phyloP scores from a whole-genome alignment of 2,329 filamentous ascomycete genomes.

The Kalaharituber pfeilii region DNA sequence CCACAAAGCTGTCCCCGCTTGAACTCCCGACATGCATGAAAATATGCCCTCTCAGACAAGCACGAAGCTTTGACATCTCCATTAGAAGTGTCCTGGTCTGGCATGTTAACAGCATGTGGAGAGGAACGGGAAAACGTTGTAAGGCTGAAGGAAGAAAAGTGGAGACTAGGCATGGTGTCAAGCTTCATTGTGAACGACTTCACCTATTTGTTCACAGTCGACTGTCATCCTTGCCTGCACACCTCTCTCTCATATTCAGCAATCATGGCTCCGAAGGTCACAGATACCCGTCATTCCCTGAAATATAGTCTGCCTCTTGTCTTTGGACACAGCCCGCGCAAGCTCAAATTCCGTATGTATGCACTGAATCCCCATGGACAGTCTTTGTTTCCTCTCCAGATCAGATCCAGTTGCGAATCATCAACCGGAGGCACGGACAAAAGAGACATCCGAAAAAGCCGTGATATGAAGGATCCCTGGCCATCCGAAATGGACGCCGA shows the following conservation, averaged over 20 bases:
- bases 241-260: neutral
- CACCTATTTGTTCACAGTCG: neutral
- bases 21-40: neutral
- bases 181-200: neutral
- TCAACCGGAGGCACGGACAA: conserved; percentile 16
- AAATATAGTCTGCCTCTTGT: conserved; percentile 6
- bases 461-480: conserved; percentile 8
- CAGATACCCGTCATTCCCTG: conserved; percentile 8
- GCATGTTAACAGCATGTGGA: neutral
- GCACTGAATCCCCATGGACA: conserved; percentile 17
- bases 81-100: conserved; percentile 9
- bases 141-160: conserved; percentile 9
- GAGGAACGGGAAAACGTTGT: conserved; percentile 1
- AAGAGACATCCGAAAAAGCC: conserved; percentile 19
- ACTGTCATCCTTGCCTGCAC: neutral
- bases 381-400: conserved; percentile 17
- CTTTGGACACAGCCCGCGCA: conserved; percentile 4
- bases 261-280: neutral
- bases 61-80: conserved; percentile 17
- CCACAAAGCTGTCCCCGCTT: neutral
- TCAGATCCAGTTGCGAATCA: no score
- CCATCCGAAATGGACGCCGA: conserved; percentile 4
- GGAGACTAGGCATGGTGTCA: conserved; percentile 2
- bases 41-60: conserved; percentile 12
- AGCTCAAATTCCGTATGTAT: conserved; percentile 16